phyloP scores from a whole-genome alignment of 805 yeast genomes.

The Barnettozyma salicaria region DNA sequence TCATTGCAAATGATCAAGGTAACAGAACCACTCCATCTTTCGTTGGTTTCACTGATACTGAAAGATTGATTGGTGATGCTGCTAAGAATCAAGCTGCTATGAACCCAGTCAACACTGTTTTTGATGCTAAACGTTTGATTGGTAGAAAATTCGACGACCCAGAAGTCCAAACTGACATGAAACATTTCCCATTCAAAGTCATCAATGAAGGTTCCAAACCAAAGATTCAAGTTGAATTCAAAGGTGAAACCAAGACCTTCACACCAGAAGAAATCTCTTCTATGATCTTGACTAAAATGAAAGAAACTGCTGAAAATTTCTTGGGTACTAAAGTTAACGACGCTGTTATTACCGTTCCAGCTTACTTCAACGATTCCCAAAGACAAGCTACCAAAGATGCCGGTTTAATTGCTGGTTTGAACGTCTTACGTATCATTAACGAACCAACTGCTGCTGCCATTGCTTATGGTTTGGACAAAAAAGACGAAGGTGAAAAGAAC shows the following conservation, averaged over 20 bases:
- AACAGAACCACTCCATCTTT: slow-evolving; percentile 96
- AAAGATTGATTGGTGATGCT: slow-evolving; percentile 35
- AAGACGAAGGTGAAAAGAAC: slow-evolving; percentile 70
- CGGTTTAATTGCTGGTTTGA: slow-evolving; percentile 17
- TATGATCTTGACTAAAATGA: slow-evolving; percentile 87
- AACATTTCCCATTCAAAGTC: slow-evolving; percentile 81
- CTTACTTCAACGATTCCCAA: slow-evolving; percentile 18
- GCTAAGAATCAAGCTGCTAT: slow-evolving; percentile 97
- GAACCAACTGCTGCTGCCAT: slow-evolving; percentile 79
- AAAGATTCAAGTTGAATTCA: slow-evolving; percentile 29
- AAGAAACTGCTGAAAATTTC: slow-evolving; percentile 33
- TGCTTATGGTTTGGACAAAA: slow-evolving; percentile 87
- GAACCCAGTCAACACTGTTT: slow-evolving; percentile 86
- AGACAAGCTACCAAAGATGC: slow-evolving; percentile 20
- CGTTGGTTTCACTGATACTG: slow-evolving; percentile 90
- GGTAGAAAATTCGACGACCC: slow-evolving; percentile 82
- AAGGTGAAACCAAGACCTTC: slow-evolving; percentile 79
- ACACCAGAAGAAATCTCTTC: slow-evolving; percentile 93
- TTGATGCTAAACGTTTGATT: slow-evolving; percentile 87
- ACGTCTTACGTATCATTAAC: slow-evolving; percentile 16
- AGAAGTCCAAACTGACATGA: slow-evolving; percentile 70
- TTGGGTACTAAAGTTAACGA: slow-evolving; percentile 16
- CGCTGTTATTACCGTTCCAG: slow-evolving; percentile 17
- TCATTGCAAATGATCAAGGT: slow-evolving; percentile 97
- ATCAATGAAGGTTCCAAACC: slow-evolving; percentile 71